These are phyloP conservation scores for Blakeslea trispora DNA, from an alignment of 371 early-diverging fungal species.

Conservation along the genomic window DNA sequence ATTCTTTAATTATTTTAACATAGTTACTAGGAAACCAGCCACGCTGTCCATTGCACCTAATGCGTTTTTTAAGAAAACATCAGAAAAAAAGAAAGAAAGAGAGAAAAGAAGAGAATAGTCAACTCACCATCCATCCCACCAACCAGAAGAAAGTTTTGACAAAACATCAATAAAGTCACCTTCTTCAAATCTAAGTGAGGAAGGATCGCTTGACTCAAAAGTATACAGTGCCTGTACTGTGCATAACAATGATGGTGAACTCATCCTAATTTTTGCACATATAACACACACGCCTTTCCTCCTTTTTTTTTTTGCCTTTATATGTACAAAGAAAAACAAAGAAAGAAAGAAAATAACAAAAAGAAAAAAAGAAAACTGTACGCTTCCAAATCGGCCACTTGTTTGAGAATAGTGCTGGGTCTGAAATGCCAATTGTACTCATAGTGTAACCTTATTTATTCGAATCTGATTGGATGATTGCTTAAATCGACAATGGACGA, in stretches of 20 bases:
- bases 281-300: background rate
- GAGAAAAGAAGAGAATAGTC: no score
- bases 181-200: constrained; percentile 64
- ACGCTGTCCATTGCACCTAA: constrained; percentile 49
- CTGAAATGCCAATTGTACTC: no score
- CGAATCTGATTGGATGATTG: no score
- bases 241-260: constrained; percentile 29
- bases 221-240: constrained; percentile 74
- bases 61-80: no score
- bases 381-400: no score
- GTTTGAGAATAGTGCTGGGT: no score
- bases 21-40: constrained; percentile 89
- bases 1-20: constrained; percentile 58
- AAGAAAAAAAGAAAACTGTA: no score
- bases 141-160: constrained; percentile 81
- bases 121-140: constrained; percentile 85
- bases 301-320: background rate
- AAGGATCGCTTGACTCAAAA: constrained; percentile 74
- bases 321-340: background rate
- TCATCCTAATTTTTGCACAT: constrained; percentile 3
- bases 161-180: constrained; percentile 87
- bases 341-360: no score
- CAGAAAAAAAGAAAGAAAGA: no score
- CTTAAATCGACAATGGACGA: no score
- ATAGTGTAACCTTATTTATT: no score